phyloP scores from a whole-genome alignment of 129 eudicot genomes.

The Kitagawia praeruptora region DNA sequence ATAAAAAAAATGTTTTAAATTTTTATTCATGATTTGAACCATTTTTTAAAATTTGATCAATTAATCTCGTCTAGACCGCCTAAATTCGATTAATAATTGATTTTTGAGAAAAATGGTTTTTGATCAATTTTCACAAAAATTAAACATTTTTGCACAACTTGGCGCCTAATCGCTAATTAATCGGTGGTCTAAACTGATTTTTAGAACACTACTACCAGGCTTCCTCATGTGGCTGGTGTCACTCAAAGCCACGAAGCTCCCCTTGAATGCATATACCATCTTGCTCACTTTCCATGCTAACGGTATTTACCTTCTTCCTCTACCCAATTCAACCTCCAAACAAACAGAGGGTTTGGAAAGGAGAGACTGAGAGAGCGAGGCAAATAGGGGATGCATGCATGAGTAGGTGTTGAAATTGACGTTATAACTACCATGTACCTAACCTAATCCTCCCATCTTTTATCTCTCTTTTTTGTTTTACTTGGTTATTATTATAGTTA shows the following conservation, averaged over 20 bases:
- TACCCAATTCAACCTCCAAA: not conserved
- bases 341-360: not conserved
- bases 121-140: too few species aligned
- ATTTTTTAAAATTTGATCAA: too few species aligned
- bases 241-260: not conserved
- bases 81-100: too few species aligned
- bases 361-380: not conserved
- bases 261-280: too few species aligned
- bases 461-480: not conserved
- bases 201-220: too few species aligned
- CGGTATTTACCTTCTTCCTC: not conserved
- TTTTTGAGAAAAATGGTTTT: too few species aligned
- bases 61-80: too few species aligned
- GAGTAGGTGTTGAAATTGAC: not conserved
- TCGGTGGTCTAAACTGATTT: too few species aligned
- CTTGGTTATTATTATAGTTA: not conserved
- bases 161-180: too few species aligned
- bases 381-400: conserved; percentile 2
- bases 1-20: too few species aligned
- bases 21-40: too few species aligned
- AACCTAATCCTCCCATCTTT: not conserved
- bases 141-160: too few species aligned
- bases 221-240: not conserved
- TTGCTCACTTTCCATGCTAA: not conserved
- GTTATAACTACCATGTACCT: not conserved